Base-by-base conservation (phyloP, 1,284 basidiomycete species). In the Meripilus lineatus region DNA sequence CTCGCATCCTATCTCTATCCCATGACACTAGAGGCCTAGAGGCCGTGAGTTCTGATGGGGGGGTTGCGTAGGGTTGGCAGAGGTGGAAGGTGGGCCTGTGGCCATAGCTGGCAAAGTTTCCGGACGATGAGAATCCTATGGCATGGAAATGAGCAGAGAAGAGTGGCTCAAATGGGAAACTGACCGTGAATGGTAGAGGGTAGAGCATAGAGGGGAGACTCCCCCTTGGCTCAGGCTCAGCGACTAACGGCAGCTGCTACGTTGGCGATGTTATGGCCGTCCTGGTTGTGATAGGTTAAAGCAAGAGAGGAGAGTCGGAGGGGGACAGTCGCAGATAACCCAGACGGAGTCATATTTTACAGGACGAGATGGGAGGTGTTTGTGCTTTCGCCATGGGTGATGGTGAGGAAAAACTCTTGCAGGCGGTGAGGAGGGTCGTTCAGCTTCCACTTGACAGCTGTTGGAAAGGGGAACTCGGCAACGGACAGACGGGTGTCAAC, bases 1-100 rank as follows among this genome's bases (percentile, higher is more conserved):
- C 66, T 55, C 40, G 74, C 72, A 74, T 79, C 56, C 66, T 71
- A 60, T 79, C 76, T 44, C 76, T 76, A 50, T 79, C 76, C 76
- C 76, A 79, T 10, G n/a, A n/a, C n/a, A n/a, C 34, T 21, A 25
- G 47, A 43, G 46, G 36, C 35, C 48, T 40, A 54, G 57, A 33
- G 57, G 47, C n/a, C n/a, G n/a, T n/a, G n/a, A n/a, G n/a, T n/a
- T n/a, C n/a, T n/a, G n/a, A n/a, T 20, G 32, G 38, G 28, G 37
- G 47, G 11, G 17, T n/a, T n/a, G n/a, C 36, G 20, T 32, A 38
- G 30, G 38, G 48, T 15, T 38, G 24, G 38, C 35, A 18, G 40
- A 42, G 36, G 39, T 8, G 49, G 34, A n/a, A n/a, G 49, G 56
- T 32, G 50, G 50, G 5, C 48, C 53, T 14, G 58, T 34, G 24